Conservation (phyloP, 495 filamentous ascomycete genomes). For the Aspergillus sclerotioniger region DNA sequence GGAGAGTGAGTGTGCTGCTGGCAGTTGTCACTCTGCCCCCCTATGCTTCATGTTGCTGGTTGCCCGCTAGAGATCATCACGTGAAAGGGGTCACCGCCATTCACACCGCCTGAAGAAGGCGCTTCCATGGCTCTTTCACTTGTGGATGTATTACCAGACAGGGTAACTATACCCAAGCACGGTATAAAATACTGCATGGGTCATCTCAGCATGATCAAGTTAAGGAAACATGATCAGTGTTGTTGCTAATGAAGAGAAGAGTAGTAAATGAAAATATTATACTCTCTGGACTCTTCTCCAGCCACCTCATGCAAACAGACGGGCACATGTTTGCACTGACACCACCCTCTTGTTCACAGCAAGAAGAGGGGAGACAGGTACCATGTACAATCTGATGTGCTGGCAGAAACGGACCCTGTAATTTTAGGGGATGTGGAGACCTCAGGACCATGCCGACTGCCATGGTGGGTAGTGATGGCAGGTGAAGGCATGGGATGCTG, state of each 20-base stretch:
- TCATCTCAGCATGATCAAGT: background rate
- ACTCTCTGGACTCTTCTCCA: background rate
- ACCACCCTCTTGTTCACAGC: background rate
- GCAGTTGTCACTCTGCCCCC: conserved; percentile 23
- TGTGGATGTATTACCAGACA: conserved; percentile 2
- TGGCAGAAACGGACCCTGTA: conserved; percentile 8
- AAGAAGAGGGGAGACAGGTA: background rate
- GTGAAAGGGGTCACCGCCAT: conserved; percentile 23
- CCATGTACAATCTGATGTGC: background rate
- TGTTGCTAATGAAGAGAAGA: too few relatives aligned
- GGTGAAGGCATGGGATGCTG: background rate
- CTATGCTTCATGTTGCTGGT: conserved; percentile 22
- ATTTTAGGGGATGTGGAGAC: background rate
- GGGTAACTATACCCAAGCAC: background rate
- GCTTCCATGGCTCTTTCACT: background rate
- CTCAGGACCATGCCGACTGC: background rate
- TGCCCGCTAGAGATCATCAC: conserved; percentile 22
- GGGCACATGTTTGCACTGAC: background rate
- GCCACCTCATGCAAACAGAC: background rate
- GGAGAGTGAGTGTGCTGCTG: conserved; percentile 23
- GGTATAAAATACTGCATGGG: too few relatives aligned
- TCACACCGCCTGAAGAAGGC: conserved; percentile 7
- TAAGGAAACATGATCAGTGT: too few relatives aligned
- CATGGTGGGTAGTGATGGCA: background rate
- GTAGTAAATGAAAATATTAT: background rate